Conservation (phyloP, 352 stramenopile genomes). For the Phytophthora constricta region DNA sequence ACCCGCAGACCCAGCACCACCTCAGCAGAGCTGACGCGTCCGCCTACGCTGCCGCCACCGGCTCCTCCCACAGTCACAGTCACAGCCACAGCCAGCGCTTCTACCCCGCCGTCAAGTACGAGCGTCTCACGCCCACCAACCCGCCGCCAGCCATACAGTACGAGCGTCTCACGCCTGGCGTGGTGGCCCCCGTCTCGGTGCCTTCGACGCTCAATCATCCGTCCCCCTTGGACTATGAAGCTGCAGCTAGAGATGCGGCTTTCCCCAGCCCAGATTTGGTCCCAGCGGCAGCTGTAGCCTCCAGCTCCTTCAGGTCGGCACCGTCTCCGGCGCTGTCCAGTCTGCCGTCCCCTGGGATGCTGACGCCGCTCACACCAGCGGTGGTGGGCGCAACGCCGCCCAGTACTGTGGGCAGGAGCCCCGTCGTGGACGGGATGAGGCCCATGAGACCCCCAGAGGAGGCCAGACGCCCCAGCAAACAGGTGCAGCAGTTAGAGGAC, state of each 20-base stretch:
- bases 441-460: conserved; percentile 28
- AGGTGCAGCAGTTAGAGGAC: conserved; percentile 25
- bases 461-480: conserved; percentile 19
- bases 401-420: conserved; percentile 39
- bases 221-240: conserved; percentile 53
- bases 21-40: conserved; percentile 25
- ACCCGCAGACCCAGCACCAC: conserved; percentile 11
- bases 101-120: conserved; percentile 53
- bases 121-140: conserved; percentile 47
- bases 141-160: conserved; percentile 48
- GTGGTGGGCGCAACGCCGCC: conserved; percentile 3
- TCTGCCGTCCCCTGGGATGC: conserved; percentile 59
- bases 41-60: conserved; percentile 39
- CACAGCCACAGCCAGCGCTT: conserved; percentile 30
- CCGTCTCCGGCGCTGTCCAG: conserved; percentile 48
- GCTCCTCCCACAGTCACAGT: conserved; percentile 23
- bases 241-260: conserved; percentile 38
- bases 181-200: neutral
- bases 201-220: conserved; percentile 11
- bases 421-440: conserved; percentile 39
- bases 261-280: conserved; percentile 47
- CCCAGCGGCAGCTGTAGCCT: conserved; percentile 29
- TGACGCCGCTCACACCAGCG: conserved; percentile 48
- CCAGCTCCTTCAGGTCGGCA: conserved; percentile 40
- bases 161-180: conserved; percentile 56